A percentile compares a stretch with the other conserved stretches of the same genome.
phyloP scores from a whole-genome alignment of 1,284 basidiomycete species.

The Ceratobasidium sp. region DNA sequence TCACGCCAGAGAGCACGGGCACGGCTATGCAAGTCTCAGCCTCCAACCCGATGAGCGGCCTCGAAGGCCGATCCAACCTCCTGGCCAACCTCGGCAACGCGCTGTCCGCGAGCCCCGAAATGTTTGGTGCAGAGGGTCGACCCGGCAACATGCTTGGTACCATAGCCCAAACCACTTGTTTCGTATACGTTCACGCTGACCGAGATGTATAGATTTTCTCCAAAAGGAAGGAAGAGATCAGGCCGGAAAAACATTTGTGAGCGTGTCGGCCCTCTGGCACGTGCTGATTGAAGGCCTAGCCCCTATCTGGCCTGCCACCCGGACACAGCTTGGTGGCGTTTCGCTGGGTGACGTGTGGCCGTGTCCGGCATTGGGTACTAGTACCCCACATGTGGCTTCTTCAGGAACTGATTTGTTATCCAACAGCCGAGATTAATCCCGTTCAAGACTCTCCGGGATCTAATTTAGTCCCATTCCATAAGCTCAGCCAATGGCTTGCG shows the following conservation, averaged over 20 bases:
- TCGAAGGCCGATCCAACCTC: slow-evolving; percentile 85
- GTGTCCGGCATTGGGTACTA: slow-evolving; percentile 65
- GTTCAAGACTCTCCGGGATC: slow-evolving; percentile 62
- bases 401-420: no score
- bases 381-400: no score
- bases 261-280: slow-evolving; percentile 80
- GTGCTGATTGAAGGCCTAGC: slow-evolving; percentile 84
- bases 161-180: no score
- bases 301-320: slow-evolving; percentile 88
- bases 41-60: slow-evolving; percentile 87
- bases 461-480: slow-evolving; percentile 92
- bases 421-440: slow-evolving; percentile 46
- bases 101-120: slow-evolving; percentile 68
- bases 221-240: slow-evolving; percentile 50
- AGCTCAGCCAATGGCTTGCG: slow-evolving; percentile 92
- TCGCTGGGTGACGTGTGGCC: slow-evolving; percentile 93
- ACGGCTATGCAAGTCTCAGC: slow-evolving; percentile 82
- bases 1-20: slow-evolving; percentile 72
- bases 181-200: slow-evolving; percentile 26
- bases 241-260: slow-evolving; percentile 59
- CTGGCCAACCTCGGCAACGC: slow-evolving; percentile 78
- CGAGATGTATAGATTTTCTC: slow-evolving; percentile 40
- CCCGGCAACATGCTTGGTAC: slow-evolving; percentile 87
- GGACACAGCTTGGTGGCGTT: slow-evolving; percentile 71
- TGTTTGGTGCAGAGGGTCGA: slow-evolving; percentile 76